Base-by-base conservation (phyloP, 2,329 filamentous ascomycete genomes). In the Aureobasidium sp. region DNA sequence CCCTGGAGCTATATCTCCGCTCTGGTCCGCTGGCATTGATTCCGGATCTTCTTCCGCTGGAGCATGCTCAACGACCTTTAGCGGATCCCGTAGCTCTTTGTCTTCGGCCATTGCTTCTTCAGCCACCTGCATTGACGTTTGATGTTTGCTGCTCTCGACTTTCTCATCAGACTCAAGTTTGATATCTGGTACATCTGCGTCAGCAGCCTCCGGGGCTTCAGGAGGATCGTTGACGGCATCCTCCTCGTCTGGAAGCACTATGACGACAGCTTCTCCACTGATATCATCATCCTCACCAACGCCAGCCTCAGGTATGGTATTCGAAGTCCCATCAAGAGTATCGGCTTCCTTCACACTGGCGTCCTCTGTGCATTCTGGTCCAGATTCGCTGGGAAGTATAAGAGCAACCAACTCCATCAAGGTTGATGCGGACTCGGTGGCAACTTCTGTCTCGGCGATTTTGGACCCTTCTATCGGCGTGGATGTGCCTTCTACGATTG, bases 361-460 rank as follows among this genome's bases (percentile, higher is more conserved):
- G 18, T 31, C 18, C 4, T 31, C 18, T 4, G 8, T 7, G 5
- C n/a, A 18, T 4, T 8, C 48, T 20, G 8, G 7, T 16, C 7
- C 48, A 20, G 1, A 7, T 23, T 42, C 23, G 9, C 9, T 40
- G 3, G 36, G 23, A 20, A 29, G 16, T 7, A 42, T 29, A 11
- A 55, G 7, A 9, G 33, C 53, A 42, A 23, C 36, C 23, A 42
- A 55, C 23, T 55, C 53, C 53, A 42, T 42, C 53, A 40, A 42
- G 10, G 33, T 42, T 20, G 53, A 16, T 55, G 6, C 23, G 3
- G 36, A 9, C 15, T 42, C 53, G 23, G 13, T 13, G 36, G 42
- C 23, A n/a, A 20, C 7, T 13, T 55, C 33, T 29, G 36, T 3
- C 6, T 18, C 8, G 2, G 10, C 11, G 7, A 6, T 18, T 53